Base-by-base conservation (phyloP, 2,329 filamentous ascomycete species). In the Pyrenophora teres region DNA sequence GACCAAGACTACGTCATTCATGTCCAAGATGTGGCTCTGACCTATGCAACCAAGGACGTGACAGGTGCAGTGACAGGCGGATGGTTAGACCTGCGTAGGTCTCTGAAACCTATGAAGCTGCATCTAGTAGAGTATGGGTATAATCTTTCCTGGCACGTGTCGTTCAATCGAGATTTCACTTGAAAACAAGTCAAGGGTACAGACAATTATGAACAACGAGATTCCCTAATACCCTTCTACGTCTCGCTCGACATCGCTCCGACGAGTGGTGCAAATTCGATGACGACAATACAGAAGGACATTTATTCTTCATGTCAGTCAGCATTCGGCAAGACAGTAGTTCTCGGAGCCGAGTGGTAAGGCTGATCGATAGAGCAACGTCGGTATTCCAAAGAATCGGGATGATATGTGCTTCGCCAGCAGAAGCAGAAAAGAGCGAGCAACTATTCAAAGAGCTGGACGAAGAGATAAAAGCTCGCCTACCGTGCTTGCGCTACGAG, bases 401-500 rank as follows among this genome's bases (percentile, higher is more conserved):
- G 4, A 10, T 40, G n/a, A 10, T 21, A 18, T 12, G 19, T 18
- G 19, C 15, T 9, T 19, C 3, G 4, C 19, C 42, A 7, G 1
- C 3, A 3, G 15, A 32, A 10, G 27, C n/a, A 2, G 44, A 31
- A 23, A 27, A 19, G 6, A 15, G 23, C 6, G 27, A 52, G 0
- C 23, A 30, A 9, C 6, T 57, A 7, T 18, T 45, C 16, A 42
- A 46, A 12, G 54, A 52, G 13, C 9, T 54, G 32, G 38, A 50
- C 31, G 48, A 52, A 18, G 45, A 48, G 16, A 42, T 31, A 4
- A 59, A 59, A n/a, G 41, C 35, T 19, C 27, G 18, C 10, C 25
- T 62, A 9, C 54, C 51, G 6, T 60, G 54, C 31, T 36, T 60
- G 7, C 32, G 45, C n/a, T 58, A 56, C 23, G 41, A 59, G 27